These are phyloP conservation scores for Penicillium sp. DNA, from an alignment of 2,329 filamentous ascomycete species.

Conservation along the genomic window DNA sequence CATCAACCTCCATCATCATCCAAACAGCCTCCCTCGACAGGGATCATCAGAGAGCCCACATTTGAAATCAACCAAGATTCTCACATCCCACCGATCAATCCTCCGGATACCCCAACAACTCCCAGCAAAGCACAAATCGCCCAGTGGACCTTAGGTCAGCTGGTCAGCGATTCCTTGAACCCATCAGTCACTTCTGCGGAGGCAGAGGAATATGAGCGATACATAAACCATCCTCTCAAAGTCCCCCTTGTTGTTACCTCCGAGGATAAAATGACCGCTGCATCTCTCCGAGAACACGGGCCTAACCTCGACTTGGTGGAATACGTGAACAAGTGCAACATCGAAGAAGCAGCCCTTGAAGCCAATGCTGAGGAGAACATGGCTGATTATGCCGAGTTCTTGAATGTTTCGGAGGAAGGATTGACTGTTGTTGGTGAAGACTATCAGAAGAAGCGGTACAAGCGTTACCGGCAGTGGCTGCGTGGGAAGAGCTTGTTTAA, in stretches of 20 bases:
- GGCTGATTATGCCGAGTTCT: conserved; percentile 75
- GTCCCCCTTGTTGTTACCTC: conserved; percentile 70
- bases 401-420: conserved; percentile 79
- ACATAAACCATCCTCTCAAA: conserved; percentile 86
- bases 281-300: conserved; percentile 43
- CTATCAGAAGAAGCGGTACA: conserved; percentile 89
- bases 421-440: conserved; percentile 89
- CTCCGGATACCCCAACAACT: conserved; percentile 61
- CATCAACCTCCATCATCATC: conserved; percentile 42
- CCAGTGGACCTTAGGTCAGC: conserved; percentile 86
- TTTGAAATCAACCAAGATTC: conserved; percentile 36
- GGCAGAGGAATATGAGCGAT: conserved; percentile 83
- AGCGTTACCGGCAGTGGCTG: conserved; percentile 94
- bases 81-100: conserved; percentile 32
- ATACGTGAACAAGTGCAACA: conserved; percentile 74
- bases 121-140: conserved; percentile 79
- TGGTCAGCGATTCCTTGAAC: conserved; percentile 83
- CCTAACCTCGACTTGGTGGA: conserved; percentile 74
- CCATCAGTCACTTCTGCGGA: conserved; percentile 79
- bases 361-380: conserved; percentile 66
- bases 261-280: conserved; percentile 46
- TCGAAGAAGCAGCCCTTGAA: conserved; percentile 59
- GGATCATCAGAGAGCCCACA: conserved; percentile 64
- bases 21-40: conserved; percentile 42
- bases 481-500: conserved; percentile 95